phyloP scores from a whole-genome alignment of 306 rosid species.

The Cucurbita maxima region DNA sequence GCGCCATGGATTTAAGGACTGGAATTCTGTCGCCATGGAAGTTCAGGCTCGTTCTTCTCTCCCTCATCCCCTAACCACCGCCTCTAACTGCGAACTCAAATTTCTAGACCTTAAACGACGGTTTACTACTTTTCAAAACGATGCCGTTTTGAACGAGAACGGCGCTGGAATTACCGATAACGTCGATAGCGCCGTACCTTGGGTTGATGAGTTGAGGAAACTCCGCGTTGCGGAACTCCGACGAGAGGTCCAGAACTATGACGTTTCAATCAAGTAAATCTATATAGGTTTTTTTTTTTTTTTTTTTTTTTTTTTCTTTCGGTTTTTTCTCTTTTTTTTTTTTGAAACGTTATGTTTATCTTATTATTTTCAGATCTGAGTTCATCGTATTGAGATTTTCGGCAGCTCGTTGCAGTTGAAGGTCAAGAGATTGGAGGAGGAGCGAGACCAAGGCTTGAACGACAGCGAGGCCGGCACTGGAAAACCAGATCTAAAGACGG shows the following conservation, averaged over 20 bases:
- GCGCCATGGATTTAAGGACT: conserved; percentile 61
- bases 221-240: conserved; percentile 63
- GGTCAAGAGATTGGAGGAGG: conserved; percentile 59
- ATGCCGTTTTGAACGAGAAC: conserved; percentile 17
- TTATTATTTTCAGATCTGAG: conserved; percentile 30
- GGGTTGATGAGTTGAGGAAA: conserved; percentile 53
- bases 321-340: background rate
- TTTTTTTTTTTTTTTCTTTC: background rate
- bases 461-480: conserved; percentile 18
- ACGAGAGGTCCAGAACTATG: conserved; percentile 47
- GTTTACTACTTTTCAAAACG: conserved; percentile 20
- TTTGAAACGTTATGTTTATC: background rate
- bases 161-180: conserved; percentile 5
- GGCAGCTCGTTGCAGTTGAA: conserved; percentile 55
- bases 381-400: background rate
- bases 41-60: conserved; percentile 45
- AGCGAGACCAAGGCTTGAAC: conserved; percentile 16
- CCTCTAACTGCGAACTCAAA: conserved; percentile 41
- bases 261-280: conserved; percentile 52
- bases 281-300: background rate
- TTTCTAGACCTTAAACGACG: conserved; percentile 53
- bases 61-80: conserved; percentile 36
- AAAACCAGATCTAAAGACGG: conserved; percentile 56
- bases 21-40: conserved; percentile 58
- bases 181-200: conserved; percentile 32